Evolutionary conservation across 2,329 filamentous ascomycete species (phyloP), one percentile per base, ranked within the genome.

Genomic region (Aspergillus sp.): DNA sequence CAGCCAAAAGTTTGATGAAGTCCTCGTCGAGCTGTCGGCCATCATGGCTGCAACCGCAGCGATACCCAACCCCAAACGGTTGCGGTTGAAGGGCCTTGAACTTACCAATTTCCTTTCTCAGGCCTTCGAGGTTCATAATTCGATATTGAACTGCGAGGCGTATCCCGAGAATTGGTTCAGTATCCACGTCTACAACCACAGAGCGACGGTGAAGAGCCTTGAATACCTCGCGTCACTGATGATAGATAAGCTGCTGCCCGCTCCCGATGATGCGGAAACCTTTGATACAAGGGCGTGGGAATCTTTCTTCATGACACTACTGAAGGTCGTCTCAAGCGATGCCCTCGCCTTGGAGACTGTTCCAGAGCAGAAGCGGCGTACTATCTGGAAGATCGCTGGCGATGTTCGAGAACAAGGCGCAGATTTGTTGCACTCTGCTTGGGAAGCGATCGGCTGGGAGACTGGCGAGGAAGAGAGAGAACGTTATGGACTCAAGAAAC

Each of bases 351-450:
- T 99, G 39, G 95, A 99, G 72, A 96, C 93, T 0, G 98, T 97
- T 70, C 92, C 95, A 0, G 96, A 99, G 73, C 95, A 99, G 76
- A 99, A 98, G 77, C 83, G 95, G 46, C 83, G 95, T 55, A 93
- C 95, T 1, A 93, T 98, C 1, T 99, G 96, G 95, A 99, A 98
- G 78, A 97, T 99, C 70, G 95, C 93, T 4, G 95, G 95, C 5
- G 96, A 99, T 75, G 91, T 99, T 51, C 85, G 95, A 56, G 93
- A 98, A 73, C 85, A 91, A 63, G 95, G 96, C 15, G 93, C 95
- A 4, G 90, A 93, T 51, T 80, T 99, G 8, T 79, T 99, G 34
- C 86, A 89, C 60, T 84, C 86, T 27, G 93, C 89, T 5, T 99
- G 95, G 95, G 91, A 96, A 70, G 90, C 92, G 17, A 96, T 99